Conservation (phyloP, 805 yeast genomes). For the Komagataella mondaviorum region DNA sequence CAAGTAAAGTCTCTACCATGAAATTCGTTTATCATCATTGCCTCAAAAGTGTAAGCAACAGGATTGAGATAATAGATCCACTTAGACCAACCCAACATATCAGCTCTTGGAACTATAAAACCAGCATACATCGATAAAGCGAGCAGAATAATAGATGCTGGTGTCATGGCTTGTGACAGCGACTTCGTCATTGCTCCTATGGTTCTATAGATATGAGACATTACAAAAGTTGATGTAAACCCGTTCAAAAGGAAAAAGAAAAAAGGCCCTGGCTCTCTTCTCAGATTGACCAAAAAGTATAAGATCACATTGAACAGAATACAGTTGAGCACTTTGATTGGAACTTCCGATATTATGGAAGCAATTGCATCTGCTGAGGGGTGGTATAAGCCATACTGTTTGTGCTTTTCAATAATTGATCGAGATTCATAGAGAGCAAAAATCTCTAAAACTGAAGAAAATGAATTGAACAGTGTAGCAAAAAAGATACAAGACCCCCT, state of each 20-base stretch:
- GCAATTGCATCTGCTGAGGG: slow-evolving; percentile 50
- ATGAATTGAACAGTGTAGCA: slow-evolving; percentile 28
- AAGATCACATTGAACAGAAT: slow-evolving; percentile 32
- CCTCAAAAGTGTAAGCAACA: slow-evolving; percentile 28
- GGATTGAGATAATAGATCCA: slow-evolving; percentile 37
- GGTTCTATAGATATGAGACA: slow-evolving; percentile 38
- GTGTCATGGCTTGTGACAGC: slow-evolving; percentile 27
- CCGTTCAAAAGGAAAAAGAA: slow-evolving; percentile 35
- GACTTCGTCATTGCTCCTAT: slow-evolving; percentile 23
- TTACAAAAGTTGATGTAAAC: slow-evolving; percentile 29
- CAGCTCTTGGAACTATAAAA: slow-evolving; percentile 28
- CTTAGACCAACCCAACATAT: slow-evolving; percentile 35
- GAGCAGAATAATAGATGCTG: slow-evolving; percentile 25
- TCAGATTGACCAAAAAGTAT: slow-evolving; percentile 41
- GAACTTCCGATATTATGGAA: slow-evolving; percentile 38
- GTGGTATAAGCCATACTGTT: slow-evolving; percentile 41
- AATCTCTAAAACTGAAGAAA: slow-evolving; percentile 30
- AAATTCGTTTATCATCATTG: slow-evolving; percentile 32
- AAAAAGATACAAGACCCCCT: slow-evolving; percentile 23
- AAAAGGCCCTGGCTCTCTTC: slow-evolving; percentile 40
- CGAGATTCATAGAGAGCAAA: slow-evolving; percentile 29
- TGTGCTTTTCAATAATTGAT: slow-evolving; percentile 46
- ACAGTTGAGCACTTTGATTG: slow-evolving; percentile 29
- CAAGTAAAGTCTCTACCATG: slow-evolving; percentile 24
- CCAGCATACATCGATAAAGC: slow-evolving; percentile 29